phyloP scores from a whole-genome alignment of 345 rosid genomes.

The Hirschfeldia incana region DNA sequence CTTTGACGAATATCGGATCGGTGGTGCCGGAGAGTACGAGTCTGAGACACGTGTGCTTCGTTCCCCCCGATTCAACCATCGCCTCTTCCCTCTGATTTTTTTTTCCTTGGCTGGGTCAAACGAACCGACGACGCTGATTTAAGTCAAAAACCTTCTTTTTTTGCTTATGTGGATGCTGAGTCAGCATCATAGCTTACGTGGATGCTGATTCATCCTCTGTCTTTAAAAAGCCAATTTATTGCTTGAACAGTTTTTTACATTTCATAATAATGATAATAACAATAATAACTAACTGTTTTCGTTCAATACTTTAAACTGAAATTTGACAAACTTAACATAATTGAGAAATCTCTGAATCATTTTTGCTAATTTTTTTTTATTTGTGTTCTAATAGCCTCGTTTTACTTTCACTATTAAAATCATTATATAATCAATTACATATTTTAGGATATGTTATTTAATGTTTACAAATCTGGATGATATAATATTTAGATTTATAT shows the following conservation, averaged over 20 bases:
- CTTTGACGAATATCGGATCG: slow-evolving; percentile 69
- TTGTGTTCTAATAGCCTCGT: not conserved
- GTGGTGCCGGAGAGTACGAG: slow-evolving; percentile 44
- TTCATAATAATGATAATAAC: no score
- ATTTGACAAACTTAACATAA: not conserved
- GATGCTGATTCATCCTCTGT: not conserved
- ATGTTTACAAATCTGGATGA: not conserved
- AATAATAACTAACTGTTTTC: no score
- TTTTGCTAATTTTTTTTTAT: not conserved
- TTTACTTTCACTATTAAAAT: not conserved
- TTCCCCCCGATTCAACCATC: slow-evolving; percentile 39
- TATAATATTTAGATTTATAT: not conserved
- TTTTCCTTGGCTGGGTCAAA: not conserved
- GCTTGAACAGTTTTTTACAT: no score
- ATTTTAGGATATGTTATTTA: no score
- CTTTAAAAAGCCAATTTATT: no score
- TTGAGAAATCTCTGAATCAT: not conserved
- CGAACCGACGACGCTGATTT: not conserved
- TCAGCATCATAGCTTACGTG: slow-evolving; percentile 3
- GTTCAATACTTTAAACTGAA: no score
- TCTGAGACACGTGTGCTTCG: slow-evolving; percentile 73
- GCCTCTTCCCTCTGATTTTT: not conserved
- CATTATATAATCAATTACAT: no score
- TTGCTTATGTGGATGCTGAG: slow-evolving; percentile 19
- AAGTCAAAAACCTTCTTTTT: not conserved